Conservation (phyloP, 495 filamentous ascomycete species). For the Terfezia boudieri region DNA sequence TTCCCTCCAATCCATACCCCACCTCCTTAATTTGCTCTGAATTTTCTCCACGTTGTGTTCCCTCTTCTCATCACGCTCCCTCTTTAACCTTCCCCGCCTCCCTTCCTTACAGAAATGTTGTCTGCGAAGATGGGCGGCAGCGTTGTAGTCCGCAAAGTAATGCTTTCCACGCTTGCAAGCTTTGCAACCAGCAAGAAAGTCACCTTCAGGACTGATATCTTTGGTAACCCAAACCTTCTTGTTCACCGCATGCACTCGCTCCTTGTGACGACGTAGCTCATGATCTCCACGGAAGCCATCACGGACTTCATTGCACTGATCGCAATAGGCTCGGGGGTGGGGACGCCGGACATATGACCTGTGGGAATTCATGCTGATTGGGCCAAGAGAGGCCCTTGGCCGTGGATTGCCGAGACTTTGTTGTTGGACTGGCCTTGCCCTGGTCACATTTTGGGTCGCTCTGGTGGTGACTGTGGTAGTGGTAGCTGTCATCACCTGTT, state of each 20-base stretch:
- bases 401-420: no score
- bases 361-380: no score
- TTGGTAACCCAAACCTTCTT: constrained; percentile 55
- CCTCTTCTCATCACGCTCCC: neutral
- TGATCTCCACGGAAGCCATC: constrained; percentile 87
- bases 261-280: constrained; percentile 69
- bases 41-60: neutral
- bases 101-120: constrained; percentile 42
- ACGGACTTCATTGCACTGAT: constrained; percentile 49
- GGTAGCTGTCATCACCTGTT: no score
- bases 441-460: no score
- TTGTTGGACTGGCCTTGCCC: no score
- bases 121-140: constrained; percentile 71
- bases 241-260: constrained; percentile 49
- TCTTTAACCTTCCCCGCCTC: neutral
- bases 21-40: neutral
- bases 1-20: neutral
- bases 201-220: constrained; percentile 32
- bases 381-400: no score
- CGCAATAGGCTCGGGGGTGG: constrained; percentile 27
- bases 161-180: constrained; percentile 50
- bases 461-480: no score
- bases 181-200: constrained; percentile 67
- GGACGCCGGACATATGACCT: no score
- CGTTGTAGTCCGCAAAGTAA: constrained; percentile 90